Base-by-base conservation (phyloP, 1,139 yeast genomes). In the Candida sp. region DNA sequence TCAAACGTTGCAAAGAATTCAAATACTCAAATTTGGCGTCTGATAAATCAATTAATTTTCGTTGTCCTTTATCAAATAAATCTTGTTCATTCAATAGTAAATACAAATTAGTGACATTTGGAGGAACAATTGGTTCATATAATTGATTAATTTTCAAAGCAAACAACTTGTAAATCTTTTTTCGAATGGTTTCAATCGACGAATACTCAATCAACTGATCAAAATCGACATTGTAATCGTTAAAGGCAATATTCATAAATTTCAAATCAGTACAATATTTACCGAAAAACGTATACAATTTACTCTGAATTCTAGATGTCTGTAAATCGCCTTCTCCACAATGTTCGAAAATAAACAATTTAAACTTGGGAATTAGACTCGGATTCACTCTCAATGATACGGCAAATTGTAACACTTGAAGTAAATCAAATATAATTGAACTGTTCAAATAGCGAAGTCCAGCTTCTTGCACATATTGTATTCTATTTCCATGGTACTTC, bases 321-420 rank as follows among this genome's bases (percentile, higher is more conserved):
- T 37, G 5, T 35, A 38, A 25, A 9, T 29, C 11, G 45, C 53
- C 51, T 15, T 56, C 45, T 43, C 56, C 54, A 50, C 73, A 66
- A 48, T 68, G 68, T 45, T 68, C 74, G 51, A 69, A 68, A 11
- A 67, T 60, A 45, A 70, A 68, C 43, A 52, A 64, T 45, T 57
- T 57, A 42, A 70, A 53, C 33, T 53, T 52, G 29, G 57, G 60
- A 3, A 67, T 45, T 41, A 66, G 51, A 2, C 41, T 23, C 2
- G 53, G 53, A 43, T 60, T 60, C 8, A 44, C 22, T 9, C 53
- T 46, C 19, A 69, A 43, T 1, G 61, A 42, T 5, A 50, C 43
- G 9, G 64, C 44, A 41, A 68, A 64, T 41, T 43, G 44, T 35
- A 54, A 30, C 33, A 68, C 48, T 33, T 53, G 55, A 4, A 43